Evolutionary conservation across 306 rosid genomes (phyloP), one percentile per base, ranked within the genome.

Genomic region (Rubus parviflorus): DNA sequence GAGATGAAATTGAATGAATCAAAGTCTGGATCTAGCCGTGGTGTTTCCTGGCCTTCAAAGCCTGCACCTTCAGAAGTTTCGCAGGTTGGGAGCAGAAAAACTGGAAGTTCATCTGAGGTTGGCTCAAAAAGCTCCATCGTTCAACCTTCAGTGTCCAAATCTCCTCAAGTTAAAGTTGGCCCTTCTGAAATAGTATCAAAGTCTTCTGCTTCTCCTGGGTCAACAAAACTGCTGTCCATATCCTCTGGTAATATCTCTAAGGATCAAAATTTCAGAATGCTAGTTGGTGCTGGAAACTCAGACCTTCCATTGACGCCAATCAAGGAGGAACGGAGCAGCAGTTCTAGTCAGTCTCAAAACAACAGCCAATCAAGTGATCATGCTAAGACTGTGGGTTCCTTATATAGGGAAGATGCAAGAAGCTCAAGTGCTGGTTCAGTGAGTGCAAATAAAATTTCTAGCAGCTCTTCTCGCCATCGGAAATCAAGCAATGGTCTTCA

Each of bases 301-400:
- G 96, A 89, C 72, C 81, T 77, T 70, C 93, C 88, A n/a, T 47
- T 78, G 53, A 75, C 87, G n/a, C 87, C 91, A 71, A 89, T 81
- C n/a, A 93, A 83, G 83, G 98, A 93, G 76, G 98, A 93, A 82
- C 87, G 88, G 79, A 89, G 97, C 79, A 88, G 97, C 77, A 89
- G 97, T 84, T 93, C 97, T 47, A 90, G 98, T 81, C 98, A 84
- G 77, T 93, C 98, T 47, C 94, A 86, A 67, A 90, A 88, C 83
- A 93, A 88, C 75, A 87, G 93, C 80, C 97, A 91, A 63, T 93
- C 97, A 43, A 88, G 98, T 45, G 94, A 91, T 63, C 94, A 83
- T 86, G 89, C 86, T 11, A 93, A 89, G 86, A 78, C 89, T 53
- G 89, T 76, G 77, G 91, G 87, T 38, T 85, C 82, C 62, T 73